These are phyloP conservation scores for Ophiostoma sp. DNA, from an alignment of 2,329 filamentous ascomycete genomes.

Conservation along the genomic window DNA sequence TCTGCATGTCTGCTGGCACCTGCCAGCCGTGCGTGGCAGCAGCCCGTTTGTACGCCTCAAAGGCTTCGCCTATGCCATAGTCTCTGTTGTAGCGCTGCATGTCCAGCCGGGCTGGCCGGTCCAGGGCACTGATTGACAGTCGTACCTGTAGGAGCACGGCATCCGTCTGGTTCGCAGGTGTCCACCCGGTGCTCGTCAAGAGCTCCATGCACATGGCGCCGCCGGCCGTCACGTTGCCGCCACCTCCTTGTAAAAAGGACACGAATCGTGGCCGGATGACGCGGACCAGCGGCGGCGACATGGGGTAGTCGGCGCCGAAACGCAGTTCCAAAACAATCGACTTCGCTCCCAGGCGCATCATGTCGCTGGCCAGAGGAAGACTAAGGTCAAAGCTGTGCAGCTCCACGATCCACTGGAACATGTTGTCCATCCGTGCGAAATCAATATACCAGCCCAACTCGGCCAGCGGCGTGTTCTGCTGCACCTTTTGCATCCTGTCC, in stretches of 20 bases:
- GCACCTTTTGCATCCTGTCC: conserved; percentile 61
- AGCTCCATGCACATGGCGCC: conserved; percentile 84
- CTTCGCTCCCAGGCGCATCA: conserved; percentile 60
- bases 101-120: conserved; percentile 73
- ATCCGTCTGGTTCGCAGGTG: conserved; percentile 70
- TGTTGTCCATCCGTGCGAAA: conserved; percentile 63
- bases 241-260: conserved; percentile 69
- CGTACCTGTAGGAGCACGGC: conserved; percentile 78
- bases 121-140: conserved; percentile 67
- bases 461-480: conserved; percentile 57
- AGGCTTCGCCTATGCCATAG: conserved; percentile 70
- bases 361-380: conserved; percentile 72
- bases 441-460: conserved; percentile 85
- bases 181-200: conserved; percentile 82
- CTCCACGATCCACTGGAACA: conserved; percentile 91
- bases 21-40: conserved; percentile 71
- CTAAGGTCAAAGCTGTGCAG: conserved; percentile 74
- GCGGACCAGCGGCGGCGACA: conserved; percentile 79
- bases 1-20: conserved; percentile 11
- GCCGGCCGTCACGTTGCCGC: conserved; percentile 81
- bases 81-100: conserved; percentile 38
- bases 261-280: conserved; percentile 80
- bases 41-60: conserved; percentile 70
- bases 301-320: conserved; percentile 74
- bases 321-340: conserved; percentile 81